phyloP scores from a whole-genome alignment of 139 green algal genomes.

The Tetradesmus obliquus region DNA sequence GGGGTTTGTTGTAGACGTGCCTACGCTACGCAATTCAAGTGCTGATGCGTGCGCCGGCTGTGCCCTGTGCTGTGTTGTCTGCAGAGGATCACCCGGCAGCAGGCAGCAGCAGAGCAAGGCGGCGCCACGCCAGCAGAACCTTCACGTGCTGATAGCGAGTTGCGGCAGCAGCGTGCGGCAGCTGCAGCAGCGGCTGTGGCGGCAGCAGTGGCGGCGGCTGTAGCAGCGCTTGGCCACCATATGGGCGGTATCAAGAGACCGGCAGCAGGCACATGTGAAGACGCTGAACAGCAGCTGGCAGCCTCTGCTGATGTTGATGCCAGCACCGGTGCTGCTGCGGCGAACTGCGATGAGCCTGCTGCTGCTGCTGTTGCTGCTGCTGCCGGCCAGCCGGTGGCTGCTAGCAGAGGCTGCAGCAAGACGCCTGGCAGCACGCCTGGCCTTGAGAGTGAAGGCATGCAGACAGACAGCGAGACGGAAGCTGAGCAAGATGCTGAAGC shows the following conservation, averaged over 20 bases:
- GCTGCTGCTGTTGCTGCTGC: not conserved
- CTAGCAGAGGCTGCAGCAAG: not conserved
- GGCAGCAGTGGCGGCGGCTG: not conserved
- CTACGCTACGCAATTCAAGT: not conserved
- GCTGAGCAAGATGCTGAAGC: not conserved
- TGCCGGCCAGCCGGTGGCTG: not conserved
- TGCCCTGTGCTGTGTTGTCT: not conserved
- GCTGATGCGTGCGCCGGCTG: not conserved
- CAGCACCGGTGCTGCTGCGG: not conserved
- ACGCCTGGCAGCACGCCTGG: not conserved
- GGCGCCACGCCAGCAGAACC: not conserved
- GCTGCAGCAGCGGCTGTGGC: not conserved
- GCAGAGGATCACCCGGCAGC: not conserved
- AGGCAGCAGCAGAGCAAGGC: not conserved
- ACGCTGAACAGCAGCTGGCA: not conserved
- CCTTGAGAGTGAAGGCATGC: not conserved
- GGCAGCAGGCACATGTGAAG: not conserved
- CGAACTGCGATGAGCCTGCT: not conserved
- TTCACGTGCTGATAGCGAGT: too few species aligned
- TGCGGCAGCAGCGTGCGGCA: not conserved
- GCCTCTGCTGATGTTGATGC: not conserved
- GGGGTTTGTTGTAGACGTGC: not conserved
- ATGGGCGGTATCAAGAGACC: not conserved
- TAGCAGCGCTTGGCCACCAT: not conserved
- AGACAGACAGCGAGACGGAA: not conserved